Base-by-base conservation (phyloP, 129 eudicot genomes). In the Pulicaria dysenterica region DNA sequence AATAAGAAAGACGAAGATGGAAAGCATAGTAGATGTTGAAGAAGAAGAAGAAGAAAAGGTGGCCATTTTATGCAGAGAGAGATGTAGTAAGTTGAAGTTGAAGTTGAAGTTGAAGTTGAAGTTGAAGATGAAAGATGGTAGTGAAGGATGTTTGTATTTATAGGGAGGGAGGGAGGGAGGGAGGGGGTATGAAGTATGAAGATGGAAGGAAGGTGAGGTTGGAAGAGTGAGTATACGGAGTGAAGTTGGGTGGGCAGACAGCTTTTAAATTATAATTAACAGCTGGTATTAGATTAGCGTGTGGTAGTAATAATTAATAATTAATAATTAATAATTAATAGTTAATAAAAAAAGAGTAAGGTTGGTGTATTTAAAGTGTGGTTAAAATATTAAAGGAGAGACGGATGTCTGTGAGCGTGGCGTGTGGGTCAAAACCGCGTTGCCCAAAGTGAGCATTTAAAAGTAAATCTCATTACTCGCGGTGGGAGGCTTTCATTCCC, bases 281-380 rank as follows among this genome's bases (percentile, higher is more conserved):
- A 74, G 79, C 72, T 74, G 64, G 79, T 73, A 46, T 40, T 19
- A 46, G 69, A 46, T 40, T 19, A 46, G 69, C 77, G 77, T 46
- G 77, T 62, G 70, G 11, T 48, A 16, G 51, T 48, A 11, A 31
- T 58, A 58, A 5, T n/a, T n/a, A n/a, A n/a, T n/a, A n/a, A n/a
- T n/a, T n/a, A n/a, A n/a, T n/a, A n/a, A n/a, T n/a, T n/a, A n/a
- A n/a, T n/a, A n/a, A n/a, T n/a, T n/a, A n/a, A n/a, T n/a, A n/a
- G n/a, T n/a, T n/a, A n/a, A n/a, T n/a, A n/a, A n/a, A n/a, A n/a
- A n/a, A n/a, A n/a, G n/a, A n/a, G n/a, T n/a, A n/a, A n/a, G n/a
- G n/a, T n/a, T n/a, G n/a, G n/a, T n/a, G n/a, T 5, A 3, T 51
- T n/a, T 43, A 54, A 17, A 19, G n/a, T 10, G 11, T n/a, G n/a